Percentiles rank a stretch among this genome's conserved stretches.
These are phyloP conservation scores for Pichia sp. DNA, from an alignment of 1,139 yeast genomes.

Conservation along the genomic window DNA sequence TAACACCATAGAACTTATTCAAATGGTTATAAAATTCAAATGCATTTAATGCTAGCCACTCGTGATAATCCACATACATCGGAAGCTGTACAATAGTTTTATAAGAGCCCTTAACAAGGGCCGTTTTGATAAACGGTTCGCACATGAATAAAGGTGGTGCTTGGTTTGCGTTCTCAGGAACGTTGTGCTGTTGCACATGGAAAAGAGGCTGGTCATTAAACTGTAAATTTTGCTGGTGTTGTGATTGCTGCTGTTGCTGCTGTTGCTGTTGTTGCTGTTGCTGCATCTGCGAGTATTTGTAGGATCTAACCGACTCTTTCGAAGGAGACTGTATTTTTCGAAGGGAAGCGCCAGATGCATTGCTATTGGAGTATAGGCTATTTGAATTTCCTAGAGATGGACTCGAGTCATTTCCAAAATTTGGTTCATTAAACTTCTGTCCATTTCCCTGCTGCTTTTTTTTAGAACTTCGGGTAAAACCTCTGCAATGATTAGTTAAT, in stretches of 20 bases:
- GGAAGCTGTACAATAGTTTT: constrained; percentile 94
- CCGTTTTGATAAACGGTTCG: constrained; percentile 91
- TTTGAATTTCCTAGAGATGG: constrained; percentile 21
- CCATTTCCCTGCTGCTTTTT: constrained; percentile 36
- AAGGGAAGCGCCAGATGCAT: constrained; percentile 33
- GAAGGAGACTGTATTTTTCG: constrained; percentile 34
- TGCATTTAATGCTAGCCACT: constrained; percentile 91
- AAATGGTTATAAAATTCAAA: constrained; percentile 85
- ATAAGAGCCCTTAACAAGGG: constrained; percentile 95
- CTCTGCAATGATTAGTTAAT: constrained; percentile 38
- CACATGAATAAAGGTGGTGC: constrained; percentile 67
- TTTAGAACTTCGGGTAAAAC: constrained; percentile 56
- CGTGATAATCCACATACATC: constrained; percentile 87
- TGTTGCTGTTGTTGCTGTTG: constrained; percentile 35
- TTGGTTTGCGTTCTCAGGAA: constrained; percentile 20
- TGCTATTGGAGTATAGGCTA: constrained; percentile 33
- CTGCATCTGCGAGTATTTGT: constrained; percentile 22
- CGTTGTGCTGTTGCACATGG: constrained; percentile 10
- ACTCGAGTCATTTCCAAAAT: constrained; percentile 27
- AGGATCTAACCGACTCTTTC: constrained; percentile 31
- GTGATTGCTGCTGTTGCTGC: constrained; percentile 28
- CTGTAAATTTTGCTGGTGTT: constrained; percentile 14
- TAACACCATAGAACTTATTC: constrained; percentile 82
- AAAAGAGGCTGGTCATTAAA: constrained; percentile 10
- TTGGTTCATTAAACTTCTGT: constrained; percentile 25